Evolutionary conservation across 1,139 yeast genomes (phyloP), one percentile per base, ranked within the genome.

Genomic region (Lodderomyces elongisporus): DNA sequence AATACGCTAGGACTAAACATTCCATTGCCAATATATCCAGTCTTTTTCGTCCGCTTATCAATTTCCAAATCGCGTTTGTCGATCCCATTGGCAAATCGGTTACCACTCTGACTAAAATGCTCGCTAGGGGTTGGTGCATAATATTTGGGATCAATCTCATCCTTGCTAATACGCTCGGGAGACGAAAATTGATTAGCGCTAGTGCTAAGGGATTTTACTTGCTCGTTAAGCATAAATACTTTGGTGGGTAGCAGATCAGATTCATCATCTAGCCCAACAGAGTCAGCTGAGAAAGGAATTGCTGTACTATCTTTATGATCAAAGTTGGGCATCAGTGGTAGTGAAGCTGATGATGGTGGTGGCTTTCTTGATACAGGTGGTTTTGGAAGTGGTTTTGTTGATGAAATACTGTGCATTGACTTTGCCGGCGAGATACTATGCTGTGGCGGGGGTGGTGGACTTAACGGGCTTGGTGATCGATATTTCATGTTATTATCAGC

Each of bases 51-150:
- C 28, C 59, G 37, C 13, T 47, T 41, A 41, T 58, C 63, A 7
- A 56, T 36, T 17, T 41, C 38, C 15, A 61, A 43, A 4, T 47
- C 43, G 13, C 41, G 38, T 3, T 47, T 46, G 9, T 44, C 44
- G 3, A 39, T 45, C 1, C 58, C 59, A 29, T 45, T 45, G 33
- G 51, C 52, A 16, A 58, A 45, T 18, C 58, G 42, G 25, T 52
- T 52, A 20, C 22, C 10, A 7, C 14, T 10, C 12, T 13, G 12
- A n/a, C 9, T n/a, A 16, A 61, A 47, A 38, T 66, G 70, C 40
- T 65, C 71, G 17, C 58, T 53, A 2, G 76, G 77, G 1, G 70
- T 59, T 3, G 76, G 76, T 2, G 76, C 75, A 43, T 65, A 62
- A 43, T 53, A 66, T 37, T 54, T 54, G 1, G 75, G 72, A 41